Evolutionary conservation across 1,284 basidiomycete species (phyloP), one percentile per base, ranked within the genome.

Genomic region (Filobasidium uniguttulatum): DNA sequence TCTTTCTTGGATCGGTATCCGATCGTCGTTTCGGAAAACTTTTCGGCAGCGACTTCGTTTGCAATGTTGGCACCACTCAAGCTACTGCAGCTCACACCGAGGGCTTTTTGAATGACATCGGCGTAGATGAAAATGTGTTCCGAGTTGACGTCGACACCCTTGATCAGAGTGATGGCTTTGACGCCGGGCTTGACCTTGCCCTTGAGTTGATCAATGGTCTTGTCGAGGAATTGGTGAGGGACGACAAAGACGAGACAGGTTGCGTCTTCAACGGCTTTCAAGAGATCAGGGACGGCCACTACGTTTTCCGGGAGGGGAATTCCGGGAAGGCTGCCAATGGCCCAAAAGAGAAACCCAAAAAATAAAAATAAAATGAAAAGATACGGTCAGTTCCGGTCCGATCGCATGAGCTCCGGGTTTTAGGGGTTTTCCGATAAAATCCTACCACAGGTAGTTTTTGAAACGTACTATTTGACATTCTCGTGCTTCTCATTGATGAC

Each of bases 51-150:
- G 28, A 74, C 73, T 61, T 79, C 77, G 54, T 73, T 68, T 30
- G 77, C 77, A 48, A 79, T 78, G 63, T 79, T 79, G 36, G 77
- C 77, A 8, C 77, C 77, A 20, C 72, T 73, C n/a, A 79, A 60
- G 0, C 76, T 75, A 4, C 72, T 72, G 57, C 75, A 77, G 5
- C 71, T 68, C 44, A 76, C 69, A 6, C 72, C 73, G 22, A 79
- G 68, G 26, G 69, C 65, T 33, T 73, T 60, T 57, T 74, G 68
- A 56, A 79, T 78, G 20, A 77, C 72, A 55, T 77, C 74, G 30
- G 76, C 72, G 59, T 76, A 77, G 59, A 78, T 74, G 56, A 71
- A 63, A 56, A 79, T 78, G 41, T 75, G 61, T 38, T 65, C 62
- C 15, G 64, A 69, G n/a, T 71, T 54, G 29, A 76, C 74, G 38